Base-by-base conservation (phyloP, 1,139 yeast genomes). In the Lodderomyces oxycetoniae region DNA sequence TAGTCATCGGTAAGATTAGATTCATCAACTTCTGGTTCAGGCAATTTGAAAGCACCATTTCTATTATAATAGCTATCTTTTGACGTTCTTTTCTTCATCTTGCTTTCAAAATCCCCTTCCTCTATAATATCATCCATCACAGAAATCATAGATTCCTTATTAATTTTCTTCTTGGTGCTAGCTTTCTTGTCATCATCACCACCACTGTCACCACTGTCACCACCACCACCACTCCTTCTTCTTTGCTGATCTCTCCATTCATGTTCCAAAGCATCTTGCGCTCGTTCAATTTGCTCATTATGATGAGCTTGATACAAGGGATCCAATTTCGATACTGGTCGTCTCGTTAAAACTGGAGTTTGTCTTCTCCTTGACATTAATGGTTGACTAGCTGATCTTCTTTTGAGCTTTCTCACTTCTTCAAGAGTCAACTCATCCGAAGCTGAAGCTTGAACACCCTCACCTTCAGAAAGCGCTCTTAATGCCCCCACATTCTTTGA, bases 321-420 rank as follows among this genome's bases (percentile, higher is more conserved):
- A 59, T 82, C 91, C 37, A 82, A 62, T 48, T 77, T 71, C 2
- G 89, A 81, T 21, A 78, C 77, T 6, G 91, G 91, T 49, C 87
- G 71, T 45, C 75, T 57, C 2, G 69, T 61, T 36, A 68, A 59
- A 11, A 64, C 45, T 6, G 72, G 59, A 66, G 50, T 74, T 48
- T 43, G 65, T 57, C 73, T 56, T 45, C 67, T 46, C 42, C 50
- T 48, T 4, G 64, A 59, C 27, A 46, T 50, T n/a, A n/a, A n/a
- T 22, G 67, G 73, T 41, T 67, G 71, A 14, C 79, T 71, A 2
- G 64, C 71, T 1, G 77, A 61, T 39, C 80, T 59, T 43, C 63
- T 59, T 47, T 72, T 71, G 42, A 67, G 47, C 13, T 54, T 52
- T 34, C 65, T 75, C 16, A 73, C 45, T 28, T 67, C 73, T 33